Evolutionary conservation across 495 filamentous ascomycete genomes (phyloP).

Genomic region (Glonium stellatum): DNA sequence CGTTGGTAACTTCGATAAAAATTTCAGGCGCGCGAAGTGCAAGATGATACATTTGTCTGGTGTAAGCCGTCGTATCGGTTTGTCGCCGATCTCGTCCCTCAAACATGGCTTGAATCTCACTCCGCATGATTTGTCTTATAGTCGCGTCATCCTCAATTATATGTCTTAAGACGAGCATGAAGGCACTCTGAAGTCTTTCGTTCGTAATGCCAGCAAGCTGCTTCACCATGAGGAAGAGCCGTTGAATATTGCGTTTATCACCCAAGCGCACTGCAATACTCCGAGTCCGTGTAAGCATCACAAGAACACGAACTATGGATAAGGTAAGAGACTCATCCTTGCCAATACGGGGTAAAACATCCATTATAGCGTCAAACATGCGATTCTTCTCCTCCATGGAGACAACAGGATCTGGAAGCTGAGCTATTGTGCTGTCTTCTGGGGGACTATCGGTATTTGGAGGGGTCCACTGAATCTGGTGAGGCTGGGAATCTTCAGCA

Average conservation of each 20-base stretch:
- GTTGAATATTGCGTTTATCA: constrained; percentile 81
- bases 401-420: constrained; percentile 56
- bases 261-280: constrained; percentile 66
- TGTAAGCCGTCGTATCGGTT: constrained; percentile 64
- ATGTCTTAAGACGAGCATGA: constrained; percentile 85
- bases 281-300: constrained; percentile 77
- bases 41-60: constrained; percentile 72
- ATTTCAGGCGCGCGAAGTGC: constrained; percentile 76
- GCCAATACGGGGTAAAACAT: constrained; percentile 75
- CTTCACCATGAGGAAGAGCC: constrained; percentile 89
- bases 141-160: constrained; percentile 90
- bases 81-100: constrained; percentile 54
- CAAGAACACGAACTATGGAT: constrained; percentile 75
- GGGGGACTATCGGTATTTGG: constrained; percentile 40
- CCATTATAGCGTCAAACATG: constrained; percentile 68
- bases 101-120: constrained; percentile 75
- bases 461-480: constrained; percentile 60
- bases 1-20: constrained; percentile 86
- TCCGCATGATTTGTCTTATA: constrained; percentile 84
- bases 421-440: constrained; percentile 50
- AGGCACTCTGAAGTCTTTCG: constrained; percentile 65
- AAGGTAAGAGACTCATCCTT: constrained; percentile 81
- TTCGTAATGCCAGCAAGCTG: constrained; percentile 74
- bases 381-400: constrained; percentile 56
- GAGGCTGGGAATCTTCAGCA: constrained; percentile 75